A percentile compares a stretch with the other conserved stretches of the same genome.
phyloP scores from a whole-genome alignment of 495 filamentous ascomycete genomes.

The Talaromyces thailandensis region DNA sequence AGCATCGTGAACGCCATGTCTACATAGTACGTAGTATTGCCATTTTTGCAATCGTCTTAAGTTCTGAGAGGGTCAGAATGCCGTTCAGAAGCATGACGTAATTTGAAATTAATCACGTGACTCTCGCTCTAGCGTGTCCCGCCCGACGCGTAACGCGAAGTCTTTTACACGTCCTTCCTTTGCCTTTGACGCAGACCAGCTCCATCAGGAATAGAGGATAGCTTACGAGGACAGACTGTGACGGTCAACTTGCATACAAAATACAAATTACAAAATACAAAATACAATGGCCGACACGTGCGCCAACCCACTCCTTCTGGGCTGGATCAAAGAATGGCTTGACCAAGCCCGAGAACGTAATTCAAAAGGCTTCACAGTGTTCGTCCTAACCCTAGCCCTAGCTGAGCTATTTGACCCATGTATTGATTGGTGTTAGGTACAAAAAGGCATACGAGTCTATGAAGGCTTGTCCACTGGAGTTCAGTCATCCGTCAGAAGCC shows the following conservation, averaged over 20 bases:
- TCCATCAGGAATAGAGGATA: neutral
- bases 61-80: too few species aligned
- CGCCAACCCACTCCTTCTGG: slow-evolving; percentile 66
- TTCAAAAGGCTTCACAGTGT: slow-evolving; percentile 58
- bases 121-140: neutral
- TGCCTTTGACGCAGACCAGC: neutral
- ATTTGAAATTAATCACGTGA: neutral
- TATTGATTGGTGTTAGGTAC: slow-evolving; percentile 38
- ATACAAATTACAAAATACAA: neutral
- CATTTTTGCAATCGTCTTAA: too few species aligned
- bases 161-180: neutral
- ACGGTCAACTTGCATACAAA: neutral
- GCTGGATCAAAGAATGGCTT: slow-evolving; percentile 74
- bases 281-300: slow-evolving; percentile 43
- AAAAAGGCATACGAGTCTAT: slow-evolving; percentile 76
- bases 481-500: slow-evolving; percentile 67
- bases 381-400: slow-evolving; percentile 11
- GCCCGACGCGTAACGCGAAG: neutral
- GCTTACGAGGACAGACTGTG: neutral
- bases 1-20: neutral
- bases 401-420: neutral
- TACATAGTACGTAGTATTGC: too few species aligned
- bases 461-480: slow-evolving; percentile 65
- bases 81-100: neutral
- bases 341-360: slow-evolving; percentile 65